Evolutionary conservation across 2,329 filamentous ascomycete species (phyloP).

Genomic region (Parafenestella ontariensis): DNA sequence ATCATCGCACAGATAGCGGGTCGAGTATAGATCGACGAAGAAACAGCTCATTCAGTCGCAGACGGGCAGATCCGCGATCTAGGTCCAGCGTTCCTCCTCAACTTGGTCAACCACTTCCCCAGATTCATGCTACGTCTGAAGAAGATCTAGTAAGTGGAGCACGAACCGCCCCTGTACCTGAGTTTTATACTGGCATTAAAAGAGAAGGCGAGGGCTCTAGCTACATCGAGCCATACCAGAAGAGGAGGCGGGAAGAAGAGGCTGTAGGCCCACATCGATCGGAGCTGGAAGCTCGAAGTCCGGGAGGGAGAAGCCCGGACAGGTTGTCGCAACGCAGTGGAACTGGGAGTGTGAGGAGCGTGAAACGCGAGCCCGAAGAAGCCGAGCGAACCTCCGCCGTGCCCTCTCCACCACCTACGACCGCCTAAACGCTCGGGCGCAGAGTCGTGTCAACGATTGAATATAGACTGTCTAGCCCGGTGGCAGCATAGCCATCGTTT

Average conservation of each 20-base stretch:
- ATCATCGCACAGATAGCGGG: slow-evolving; percentile 44
- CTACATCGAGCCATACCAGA: slow-evolving; percentile 42
- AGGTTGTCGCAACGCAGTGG: slow-evolving; percentile 43
- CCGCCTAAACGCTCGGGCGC: slow-evolving; percentile 4
- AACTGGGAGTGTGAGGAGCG: slow-evolving; percentile 43
- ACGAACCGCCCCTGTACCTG: slow-evolving; percentile 43
- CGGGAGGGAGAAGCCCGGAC: slow-evolving; percentile 43
- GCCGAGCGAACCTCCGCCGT: slow-evolving; percentile 26
- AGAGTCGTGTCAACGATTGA: neutral
- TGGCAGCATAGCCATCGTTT: too few species aligned
- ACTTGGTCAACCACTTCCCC: slow-evolving; percentile 41
- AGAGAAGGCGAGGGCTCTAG: slow-evolving; percentile 34
- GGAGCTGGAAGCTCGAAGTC: slow-evolving; percentile 36
- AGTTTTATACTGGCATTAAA: slow-evolving; percentile 37
- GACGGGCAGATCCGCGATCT: slow-evolving; percentile 40
- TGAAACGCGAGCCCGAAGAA: slow-evolving; percentile 44
- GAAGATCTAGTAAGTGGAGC: slow-evolving; percentile 45
- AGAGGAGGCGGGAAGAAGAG: slow-evolving; percentile 41
- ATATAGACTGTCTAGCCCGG: neutral
- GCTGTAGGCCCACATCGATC: slow-evolving; percentile 22
- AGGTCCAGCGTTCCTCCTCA: slow-evolving; percentile 48
- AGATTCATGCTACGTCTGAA: slow-evolving; percentile 42
- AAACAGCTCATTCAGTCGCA: slow-evolving; percentile 44
- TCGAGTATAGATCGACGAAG: slow-evolving; percentile 41
- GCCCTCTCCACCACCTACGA: slow-evolving; percentile 27